Conservation (phyloP, 345 rosid genomes). For the Carallia brachiata region DNA sequence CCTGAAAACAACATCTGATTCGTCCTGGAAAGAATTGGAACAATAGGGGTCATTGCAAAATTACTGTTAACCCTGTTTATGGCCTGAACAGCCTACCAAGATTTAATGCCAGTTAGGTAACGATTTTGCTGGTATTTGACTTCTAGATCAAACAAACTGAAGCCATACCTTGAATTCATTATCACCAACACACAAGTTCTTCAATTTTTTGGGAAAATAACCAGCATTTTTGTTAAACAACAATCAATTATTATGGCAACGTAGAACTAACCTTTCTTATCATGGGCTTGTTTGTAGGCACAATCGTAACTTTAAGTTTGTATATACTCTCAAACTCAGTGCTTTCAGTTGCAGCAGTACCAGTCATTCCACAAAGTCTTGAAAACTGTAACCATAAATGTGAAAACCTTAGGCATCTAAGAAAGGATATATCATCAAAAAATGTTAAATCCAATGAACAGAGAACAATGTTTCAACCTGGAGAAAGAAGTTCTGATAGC, state of each 20-base stretch:
- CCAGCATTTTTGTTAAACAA: conserved; percentile 6
- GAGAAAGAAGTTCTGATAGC: conserved; percentile 97
- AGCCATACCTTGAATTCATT: background rate
- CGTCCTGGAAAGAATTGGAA: conserved; percentile 61
- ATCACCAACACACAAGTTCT: background rate
- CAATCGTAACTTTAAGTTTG: conserved; percentile 93
- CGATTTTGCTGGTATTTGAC: background rate
- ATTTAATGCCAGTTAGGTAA: background rate
- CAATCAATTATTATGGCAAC: conserved; percentile 5
- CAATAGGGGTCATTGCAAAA: conserved; percentile 6
- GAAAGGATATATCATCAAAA: conserved; percentile 11
- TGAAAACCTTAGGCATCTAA: conserved; percentile 13
- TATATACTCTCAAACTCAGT: conserved; percentile 98
- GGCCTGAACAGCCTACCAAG: background rate
- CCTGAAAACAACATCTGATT: conserved; percentile 95
- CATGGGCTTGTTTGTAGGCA: conserved; percentile 97
- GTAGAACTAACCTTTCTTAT: conserved; percentile 71
- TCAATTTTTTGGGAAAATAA: conserved; percentile 4
- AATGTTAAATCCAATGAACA: conserved; percentile 12
- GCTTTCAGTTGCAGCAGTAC: conserved; percentile 96
- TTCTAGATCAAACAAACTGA: background rate
- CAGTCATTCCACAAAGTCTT: conserved; percentile 99
- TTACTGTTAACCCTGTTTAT: background rate
- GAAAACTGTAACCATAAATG: conserved; percentile 57
- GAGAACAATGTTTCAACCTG: conserved; percentile 55